Percentiles rank a stretch among this genome's conserved stretches.
phyloP scores from a whole-genome alignment of 345 rosid genomes.

The Euphorbia lathyris region DNA sequence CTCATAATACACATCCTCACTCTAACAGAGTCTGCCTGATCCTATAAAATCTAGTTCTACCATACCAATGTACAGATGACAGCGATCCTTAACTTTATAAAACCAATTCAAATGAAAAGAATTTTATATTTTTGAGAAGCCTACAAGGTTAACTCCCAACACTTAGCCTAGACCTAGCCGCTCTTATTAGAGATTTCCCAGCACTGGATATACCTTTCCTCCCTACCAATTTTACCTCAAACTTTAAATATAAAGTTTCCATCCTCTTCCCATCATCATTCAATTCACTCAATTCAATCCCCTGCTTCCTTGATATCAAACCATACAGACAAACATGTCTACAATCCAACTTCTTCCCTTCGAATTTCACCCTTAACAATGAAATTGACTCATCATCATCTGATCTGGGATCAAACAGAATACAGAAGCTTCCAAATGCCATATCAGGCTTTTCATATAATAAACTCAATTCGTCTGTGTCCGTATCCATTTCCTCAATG shows the following conservation, averaged over 20 bases:
- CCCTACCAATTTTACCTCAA: conserved; percentile 40
- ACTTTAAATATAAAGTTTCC: conserved; percentile 33
- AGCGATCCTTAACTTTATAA: no score
- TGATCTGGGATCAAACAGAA: conserved; percentile 55
- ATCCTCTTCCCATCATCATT: conserved; percentile 50
- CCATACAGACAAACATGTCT: conserved; percentile 40
- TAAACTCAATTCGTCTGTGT: conserved; percentile 31
- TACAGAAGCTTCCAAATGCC: conserved; percentile 46
- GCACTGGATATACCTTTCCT: conserved; percentile 44
- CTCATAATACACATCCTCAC: no score
- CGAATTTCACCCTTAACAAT: conserved; percentile 46
- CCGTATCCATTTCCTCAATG: conserved; percentile 25
- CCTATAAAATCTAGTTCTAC: no score
- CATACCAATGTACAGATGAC: no score
- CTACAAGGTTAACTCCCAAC: background rate
- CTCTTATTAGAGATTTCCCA: conserved; percentile 58
- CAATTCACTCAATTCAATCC: conserved; percentile 44
- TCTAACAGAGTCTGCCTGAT: no score
- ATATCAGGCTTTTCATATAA: conserved; percentile 57
- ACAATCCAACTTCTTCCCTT: conserved; percentile 30
- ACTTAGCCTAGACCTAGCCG: conserved; percentile 35
- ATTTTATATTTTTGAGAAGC: no score
- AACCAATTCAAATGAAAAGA: no score
- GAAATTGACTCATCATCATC: conserved; percentile 44
- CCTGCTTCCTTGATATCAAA: conserved; percentile 52